A percentile compares a stretch with the other conserved stretches of the same genome.
phyloP scores from a whole-genome alignment of 2,329 filamentous ascomycete genomes.

The Cadophora sp. region DNA sequence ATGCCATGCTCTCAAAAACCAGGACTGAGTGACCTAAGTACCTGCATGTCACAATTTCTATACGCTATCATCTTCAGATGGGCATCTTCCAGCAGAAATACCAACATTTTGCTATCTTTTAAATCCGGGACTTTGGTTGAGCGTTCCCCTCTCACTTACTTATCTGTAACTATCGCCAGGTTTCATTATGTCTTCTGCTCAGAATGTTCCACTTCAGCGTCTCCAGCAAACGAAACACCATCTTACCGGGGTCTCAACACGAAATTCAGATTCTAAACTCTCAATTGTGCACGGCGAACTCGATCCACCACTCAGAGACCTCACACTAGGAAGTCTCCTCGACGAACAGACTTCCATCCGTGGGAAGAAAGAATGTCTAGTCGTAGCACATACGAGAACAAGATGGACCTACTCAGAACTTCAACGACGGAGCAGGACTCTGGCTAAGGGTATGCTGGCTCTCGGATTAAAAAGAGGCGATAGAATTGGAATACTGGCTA shows the following conservation, averaged over 20 bases:
- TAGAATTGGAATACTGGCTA: constrained; percentile 34
- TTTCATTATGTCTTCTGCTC: constrained; percentile 10
- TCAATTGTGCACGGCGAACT: constrained; percentile 18
- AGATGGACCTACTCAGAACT: constrained; percentile 75
- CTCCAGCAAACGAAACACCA: constrained; percentile 7
- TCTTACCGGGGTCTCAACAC: not conserved
- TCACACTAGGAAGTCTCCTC: constrained; percentile 76
- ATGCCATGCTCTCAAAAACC: not conserved
- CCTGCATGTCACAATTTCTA: not conserved
- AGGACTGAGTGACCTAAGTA: not conserved
- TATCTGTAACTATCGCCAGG: not conserved
- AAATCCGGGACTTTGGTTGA: constrained; percentile 8
- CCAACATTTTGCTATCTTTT: constrained; percentile 5
- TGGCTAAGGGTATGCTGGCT: constrained; percentile 69
- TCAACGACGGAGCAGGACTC: constrained; percentile 63
- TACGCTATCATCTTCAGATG: constrained; percentile 6
- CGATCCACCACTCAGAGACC: constrained; percentile 69
- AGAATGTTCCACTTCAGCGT: constrained; percentile 1
- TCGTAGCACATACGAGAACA: constrained; percentile 78
- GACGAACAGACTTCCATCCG: constrained; percentile 73
- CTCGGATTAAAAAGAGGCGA: constrained; percentile 31
- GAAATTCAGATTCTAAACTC: not conserved
- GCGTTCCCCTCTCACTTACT: not conserved
- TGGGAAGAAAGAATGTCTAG: constrained; percentile 69
- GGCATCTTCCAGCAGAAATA: not conserved